Evolutionary conservation across 176 grass and related monocot species (phyloP), one percentile per base, ranked within the genome.

Genomic region (Hordeum vulgare): DNA sequence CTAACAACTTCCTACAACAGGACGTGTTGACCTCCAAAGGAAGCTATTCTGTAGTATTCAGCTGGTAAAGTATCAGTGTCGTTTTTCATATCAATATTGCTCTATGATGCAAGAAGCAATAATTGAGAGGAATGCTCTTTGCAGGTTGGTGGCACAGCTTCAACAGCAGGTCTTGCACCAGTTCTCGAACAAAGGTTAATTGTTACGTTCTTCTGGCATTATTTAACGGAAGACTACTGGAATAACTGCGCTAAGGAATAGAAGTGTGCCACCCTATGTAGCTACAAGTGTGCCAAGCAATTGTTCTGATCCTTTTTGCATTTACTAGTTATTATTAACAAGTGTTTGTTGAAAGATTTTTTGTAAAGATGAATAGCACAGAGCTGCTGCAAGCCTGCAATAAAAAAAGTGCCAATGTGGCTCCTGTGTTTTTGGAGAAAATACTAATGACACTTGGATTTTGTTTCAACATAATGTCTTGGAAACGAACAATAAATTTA

Each of bases 31-130:
- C 33, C 92, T 98, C 84, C 93, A 98, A 89, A 94, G 89, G 84
- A 98, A 98, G 80, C 82, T 98, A n/a, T 98, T 98, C 74, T 91
- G 87, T 69, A 98, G 96, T 76, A 98, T 98, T 85, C 96, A 98
- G 68, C 85, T 98, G 96, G 96, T 98, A 82, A 85, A 82, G 71
- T 66, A 64, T 65, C 63, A 35, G 3, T 40, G 9, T 72, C 66
- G 70, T 75, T 85, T 79, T 85, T 69, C 78, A 85, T 65, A 62
- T 41, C 7, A 59, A 9, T 78, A 59, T 12, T 83, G 11, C 26
- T 82, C 39, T 85, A 11, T 80, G 21, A 73, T 13, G 53, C 21
- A 11, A n/a, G 63, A 18, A 34, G 27, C 25, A 73, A 25, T 65
- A 79, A 21, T 8, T 85, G 21, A 75, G 40, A 76, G 34, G 31